Evolutionary conservation across 768 basidiomycete genomes (phyloP).

Genomic region (Lactarius evosmus): DNA sequence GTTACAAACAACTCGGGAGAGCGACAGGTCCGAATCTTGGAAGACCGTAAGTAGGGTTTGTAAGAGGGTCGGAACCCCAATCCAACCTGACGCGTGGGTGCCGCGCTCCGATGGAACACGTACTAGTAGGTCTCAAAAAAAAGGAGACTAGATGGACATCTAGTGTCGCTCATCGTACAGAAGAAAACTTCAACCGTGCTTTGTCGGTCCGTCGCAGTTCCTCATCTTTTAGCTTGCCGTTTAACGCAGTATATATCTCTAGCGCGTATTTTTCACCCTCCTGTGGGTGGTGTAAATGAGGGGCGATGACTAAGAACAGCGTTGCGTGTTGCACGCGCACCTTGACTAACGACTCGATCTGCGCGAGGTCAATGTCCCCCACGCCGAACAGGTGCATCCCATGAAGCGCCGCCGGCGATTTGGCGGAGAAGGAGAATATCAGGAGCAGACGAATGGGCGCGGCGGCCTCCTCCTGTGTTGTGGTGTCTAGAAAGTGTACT

Average conservation of each 20-base stretch:
- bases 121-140: not conserved
- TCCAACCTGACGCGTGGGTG: not conserved
- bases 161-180: constrained; percentile 12
- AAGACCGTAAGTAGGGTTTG: not conserved
- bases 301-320: not conserved
- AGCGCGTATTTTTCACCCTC: constrained; percentile 63
- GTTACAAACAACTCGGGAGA: not conserved
- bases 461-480: constrained; percentile 65
- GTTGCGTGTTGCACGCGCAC: constrained; percentile 37
- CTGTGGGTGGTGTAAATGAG: constrained; percentile 38
- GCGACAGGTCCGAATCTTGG: not conserved
- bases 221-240: constrained; percentile 64
- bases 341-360: constrained; percentile 52
- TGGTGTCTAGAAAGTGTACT: constrained; percentile 72
- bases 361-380: constrained; percentile 50
- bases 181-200: constrained; percentile 51
- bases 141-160: not conserved
- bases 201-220: constrained; percentile 57
- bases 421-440: constrained; percentile 55
- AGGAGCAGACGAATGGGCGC: constrained; percentile 58
- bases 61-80: not conserved
- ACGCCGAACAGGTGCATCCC: constrained; percentile 62
- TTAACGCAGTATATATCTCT: constrained; percentile 53
- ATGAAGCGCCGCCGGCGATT: constrained; percentile 46
- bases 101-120: not conserved